phyloP scores from a whole-genome alignment of 1,139 yeast species.

The Blastobotrys illinoisensis region DNA sequence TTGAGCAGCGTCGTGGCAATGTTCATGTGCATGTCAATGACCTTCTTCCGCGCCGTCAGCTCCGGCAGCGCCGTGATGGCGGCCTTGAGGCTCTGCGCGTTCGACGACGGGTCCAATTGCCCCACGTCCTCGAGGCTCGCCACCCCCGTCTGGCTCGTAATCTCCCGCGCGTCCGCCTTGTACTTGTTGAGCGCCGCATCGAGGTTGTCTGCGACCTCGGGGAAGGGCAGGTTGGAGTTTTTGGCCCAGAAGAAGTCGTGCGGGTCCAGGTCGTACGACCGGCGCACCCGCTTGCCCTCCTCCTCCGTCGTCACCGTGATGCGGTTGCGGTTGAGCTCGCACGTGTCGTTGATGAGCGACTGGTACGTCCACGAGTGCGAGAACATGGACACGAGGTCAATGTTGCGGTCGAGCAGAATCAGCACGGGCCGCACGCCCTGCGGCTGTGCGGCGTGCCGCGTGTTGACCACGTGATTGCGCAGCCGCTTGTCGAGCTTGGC shows the following conservation, averaged over 20 bases:
- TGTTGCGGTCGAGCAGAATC: slow-evolving; percentile 76
- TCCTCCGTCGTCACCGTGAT: slow-evolving; percentile 50
- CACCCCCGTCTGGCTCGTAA: slow-evolving; percentile 76
- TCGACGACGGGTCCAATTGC: slow-evolving; percentile 40
- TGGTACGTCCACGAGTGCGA: slow-evolving; percentile 98
- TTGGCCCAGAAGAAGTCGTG: slow-evolving; percentile 86
- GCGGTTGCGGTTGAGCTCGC: slow-evolving; percentile 72
- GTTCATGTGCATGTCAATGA: slow-evolving; percentile 96
- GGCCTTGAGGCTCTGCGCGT: slow-evolving; percentile 67
- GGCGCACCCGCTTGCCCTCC: slow-evolving; percentile 38
- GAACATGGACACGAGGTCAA: slow-evolving; percentile 90
- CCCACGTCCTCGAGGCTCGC: slow-evolving; percentile 57
- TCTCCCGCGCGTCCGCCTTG: slow-evolving; percentile 79
- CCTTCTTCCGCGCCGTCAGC: slow-evolving; percentile 77
- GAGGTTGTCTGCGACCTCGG: slow-evolving; percentile 95
- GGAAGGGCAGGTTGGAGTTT: slow-evolving; percentile 86
- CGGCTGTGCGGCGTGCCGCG: slow-evolving; percentile 36
- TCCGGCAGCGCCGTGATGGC: slow-evolving; percentile 93
- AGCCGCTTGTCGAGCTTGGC: slow-evolving; percentile 75
- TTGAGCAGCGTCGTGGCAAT: slow-evolving; percentile 79
- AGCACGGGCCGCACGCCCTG: slow-evolving; percentile 62
- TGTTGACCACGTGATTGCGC: slow-evolving; percentile 76
- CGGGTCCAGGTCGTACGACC: slow-evolving; percentile 82
- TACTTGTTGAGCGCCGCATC: slow-evolving; percentile 76
- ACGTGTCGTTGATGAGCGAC: slow-evolving; percentile 91